Conservation (phyloP, 352 stramenopile genomes). For the Pythium coloratum region DNA sequence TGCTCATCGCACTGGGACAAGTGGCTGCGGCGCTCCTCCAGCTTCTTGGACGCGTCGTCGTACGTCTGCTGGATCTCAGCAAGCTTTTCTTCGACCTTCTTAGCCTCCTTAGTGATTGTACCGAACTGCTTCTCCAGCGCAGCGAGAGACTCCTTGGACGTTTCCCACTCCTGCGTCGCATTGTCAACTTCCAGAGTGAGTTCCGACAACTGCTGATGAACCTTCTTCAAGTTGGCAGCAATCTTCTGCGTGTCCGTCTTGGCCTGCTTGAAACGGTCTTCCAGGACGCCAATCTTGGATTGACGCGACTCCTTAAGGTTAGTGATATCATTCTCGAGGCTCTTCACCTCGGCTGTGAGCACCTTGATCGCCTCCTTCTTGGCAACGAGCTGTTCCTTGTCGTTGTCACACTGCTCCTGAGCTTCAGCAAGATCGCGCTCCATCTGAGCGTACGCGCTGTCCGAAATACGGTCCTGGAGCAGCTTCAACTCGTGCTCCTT, state of each 20-base stretch:
- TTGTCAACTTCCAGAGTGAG: constrained; percentile 74
- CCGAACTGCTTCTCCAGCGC: constrained; percentile 63
- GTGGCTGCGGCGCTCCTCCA: constrained; percentile 69
- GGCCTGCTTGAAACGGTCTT: constrained; percentile 69
- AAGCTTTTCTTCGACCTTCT: constrained; percentile 72
- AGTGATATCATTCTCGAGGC: constrained; percentile 76
- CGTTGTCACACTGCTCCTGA: constrained; percentile 72
- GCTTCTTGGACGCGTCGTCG: constrained; percentile 55
- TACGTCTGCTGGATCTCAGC: constrained; percentile 64
- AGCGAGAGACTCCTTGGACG: constrained; percentile 49
- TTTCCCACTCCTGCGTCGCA: constrained; percentile 61
- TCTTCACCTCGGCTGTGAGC: constrained; percentile 73
- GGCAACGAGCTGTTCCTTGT: constrained; percentile 56
- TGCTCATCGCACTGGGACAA: constrained; percentile 90
- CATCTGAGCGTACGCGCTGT: constrained; percentile 76
- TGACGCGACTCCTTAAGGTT: constrained; percentile 81
- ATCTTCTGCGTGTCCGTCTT: constrained; percentile 80
- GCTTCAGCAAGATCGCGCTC: constrained; percentile 67
- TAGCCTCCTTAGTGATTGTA: constrained; percentile 58
- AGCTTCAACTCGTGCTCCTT: constrained; percentile 82
- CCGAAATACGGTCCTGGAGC: constrained; percentile 78
- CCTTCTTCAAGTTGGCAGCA: constrained; percentile 52
- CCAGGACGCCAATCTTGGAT: constrained; percentile 76
- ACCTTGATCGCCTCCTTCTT: constrained; percentile 74
- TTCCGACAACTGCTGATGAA: constrained; percentile 72